Conservation (phyloP, 768 basidiomycete species). For the Hortiboletus campestris region DNA sequence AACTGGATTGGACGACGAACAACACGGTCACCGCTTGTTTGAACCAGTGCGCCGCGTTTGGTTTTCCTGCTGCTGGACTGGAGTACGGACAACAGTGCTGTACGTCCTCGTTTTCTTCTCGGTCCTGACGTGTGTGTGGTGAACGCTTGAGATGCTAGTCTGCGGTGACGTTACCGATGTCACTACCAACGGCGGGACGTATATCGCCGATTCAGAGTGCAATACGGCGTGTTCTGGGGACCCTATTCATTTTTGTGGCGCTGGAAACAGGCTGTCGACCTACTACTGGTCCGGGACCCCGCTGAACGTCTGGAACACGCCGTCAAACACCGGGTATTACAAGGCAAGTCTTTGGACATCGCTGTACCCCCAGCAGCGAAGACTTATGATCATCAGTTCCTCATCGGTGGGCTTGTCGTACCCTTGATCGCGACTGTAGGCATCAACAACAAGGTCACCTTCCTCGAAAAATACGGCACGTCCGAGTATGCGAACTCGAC, state of each 20-base stretch:
- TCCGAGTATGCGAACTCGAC: constrained; percentile 62
- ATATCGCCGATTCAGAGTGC: constrained; percentile 40
- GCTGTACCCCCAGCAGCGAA: not conserved
- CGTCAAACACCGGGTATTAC: constrained; percentile 63
- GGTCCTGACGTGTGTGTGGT: not conserved
- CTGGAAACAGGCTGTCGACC: constrained; percentile 48
- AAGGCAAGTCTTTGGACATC: constrained; percentile 46
- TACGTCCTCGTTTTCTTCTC: constrained; percentile 34
- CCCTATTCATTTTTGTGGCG: constrained; percentile 67
- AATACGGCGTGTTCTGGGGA: constrained; percentile 64
- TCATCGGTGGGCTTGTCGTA: constrained; percentile 60
- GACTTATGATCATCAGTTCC: constrained; percentile 32
- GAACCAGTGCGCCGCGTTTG: constrained; percentile 65
- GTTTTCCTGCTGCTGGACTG: constrained; percentile 68
- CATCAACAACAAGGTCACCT: constrained; percentile 77
- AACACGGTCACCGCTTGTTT: constrained; percentile 67
- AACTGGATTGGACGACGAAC: constrained; percentile 56
- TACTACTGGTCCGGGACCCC: constrained; percentile 51
- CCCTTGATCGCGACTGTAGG: constrained; percentile 75
- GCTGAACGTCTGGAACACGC: constrained; percentile 63
- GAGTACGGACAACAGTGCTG: constrained; percentile 76
- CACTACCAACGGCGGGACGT: constrained; percentile 29
- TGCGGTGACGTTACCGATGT: constrained; percentile 70
- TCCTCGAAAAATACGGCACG: constrained; percentile 75
- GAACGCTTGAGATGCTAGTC: constrained; percentile 37